phyloP scores from a whole-genome alignment of 768 basidiomycete species.

The Lentinula detonsa region DNA sequence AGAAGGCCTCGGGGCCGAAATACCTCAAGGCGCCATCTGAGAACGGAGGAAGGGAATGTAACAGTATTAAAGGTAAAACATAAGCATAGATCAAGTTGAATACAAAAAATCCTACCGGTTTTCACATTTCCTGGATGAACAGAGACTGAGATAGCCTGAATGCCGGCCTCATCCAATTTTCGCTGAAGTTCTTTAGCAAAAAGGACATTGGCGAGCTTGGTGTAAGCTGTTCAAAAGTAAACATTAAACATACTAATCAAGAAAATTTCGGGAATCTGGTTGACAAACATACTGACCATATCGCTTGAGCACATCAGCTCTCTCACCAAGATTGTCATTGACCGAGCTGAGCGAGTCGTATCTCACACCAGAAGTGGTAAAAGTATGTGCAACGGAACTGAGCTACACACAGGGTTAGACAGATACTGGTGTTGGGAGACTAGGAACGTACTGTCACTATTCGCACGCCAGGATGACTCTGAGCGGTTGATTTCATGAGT shows the following conservation, averaged over 20 bases:
- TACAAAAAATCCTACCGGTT: conserved; percentile 20
- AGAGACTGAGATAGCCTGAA: conserved; percentile 30
- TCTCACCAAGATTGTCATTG: conserved; percentile 1
- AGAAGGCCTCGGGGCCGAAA: not conserved
- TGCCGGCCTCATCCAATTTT: conserved; percentile 28
- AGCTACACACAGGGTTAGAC: not conserved
- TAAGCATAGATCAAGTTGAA: no score
- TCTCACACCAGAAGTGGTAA: not conserved
- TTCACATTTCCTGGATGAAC: conserved; percentile 36
- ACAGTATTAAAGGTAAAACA: no score
- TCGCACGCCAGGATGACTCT: no score
- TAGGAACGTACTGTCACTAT: no score
- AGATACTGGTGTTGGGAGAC: no score
- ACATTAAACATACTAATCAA: conserved; percentile 11
- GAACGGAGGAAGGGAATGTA: not conserved
- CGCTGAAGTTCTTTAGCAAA: conserved; percentile 46
- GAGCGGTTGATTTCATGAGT: no score
- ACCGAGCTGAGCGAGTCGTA: not conserved
- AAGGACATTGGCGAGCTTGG: conserved; percentile 46
- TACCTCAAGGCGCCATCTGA: not conserved
- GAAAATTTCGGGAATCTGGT: not conserved
- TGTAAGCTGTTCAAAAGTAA: conserved; percentile 19
- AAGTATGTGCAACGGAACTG: not conserved
- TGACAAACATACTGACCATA: not conserved
- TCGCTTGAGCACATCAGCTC: not conserved